Evolutionary conservation across 148 eudicot species (phyloP).

Genomic region (Amaranthus hypochondriacus): DNA sequence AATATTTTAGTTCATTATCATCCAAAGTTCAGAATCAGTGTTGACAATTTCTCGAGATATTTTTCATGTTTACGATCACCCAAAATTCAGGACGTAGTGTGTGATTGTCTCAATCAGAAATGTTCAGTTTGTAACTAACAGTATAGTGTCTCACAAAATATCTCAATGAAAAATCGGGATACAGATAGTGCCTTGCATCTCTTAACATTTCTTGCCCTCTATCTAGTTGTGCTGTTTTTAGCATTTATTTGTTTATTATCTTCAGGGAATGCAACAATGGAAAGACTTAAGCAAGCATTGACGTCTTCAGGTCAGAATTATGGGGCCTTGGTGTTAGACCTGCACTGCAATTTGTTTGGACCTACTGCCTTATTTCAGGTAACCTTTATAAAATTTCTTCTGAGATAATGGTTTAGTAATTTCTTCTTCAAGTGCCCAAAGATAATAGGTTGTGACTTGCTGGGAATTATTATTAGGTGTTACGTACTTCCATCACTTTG

Average conservation of each 20-base stretch:
- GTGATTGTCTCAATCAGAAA: neutral
- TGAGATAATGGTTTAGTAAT: neutral
- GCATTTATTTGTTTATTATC: constrained; percentile 18
- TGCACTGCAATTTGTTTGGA: constrained; percentile 85
- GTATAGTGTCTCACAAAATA: too few relatives aligned
- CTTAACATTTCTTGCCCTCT: constrained; percentile 5
- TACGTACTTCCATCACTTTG: neutral
- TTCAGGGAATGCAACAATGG: constrained; percentile 84
- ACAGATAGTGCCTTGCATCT: neutral
- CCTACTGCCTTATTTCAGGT: constrained; percentile 86
- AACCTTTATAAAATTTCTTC: neutral
- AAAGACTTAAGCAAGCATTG: constrained; percentile 66
- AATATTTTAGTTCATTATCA: too few relatives aligned
- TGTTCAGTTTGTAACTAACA: neutral
- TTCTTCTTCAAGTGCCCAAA: neutral
- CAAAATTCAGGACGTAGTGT: neutral
- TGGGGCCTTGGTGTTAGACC: constrained; percentile 78
- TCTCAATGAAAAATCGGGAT: neutral
- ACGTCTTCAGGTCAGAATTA: constrained; percentile 61
- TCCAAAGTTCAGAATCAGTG: neutral
- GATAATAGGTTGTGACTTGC: neutral
- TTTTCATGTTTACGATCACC: neutral
- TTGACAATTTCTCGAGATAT: neutral
- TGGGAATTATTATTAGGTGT: neutral
- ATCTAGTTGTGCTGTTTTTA: neutral